Percentiles rank a stretch among this genome's conserved stretches.
These are phyloP conservation scores for Collybiopsis luxurians DNA, from an alignment of 768 basidiomycete species.

Conservation along the genomic window DNA sequence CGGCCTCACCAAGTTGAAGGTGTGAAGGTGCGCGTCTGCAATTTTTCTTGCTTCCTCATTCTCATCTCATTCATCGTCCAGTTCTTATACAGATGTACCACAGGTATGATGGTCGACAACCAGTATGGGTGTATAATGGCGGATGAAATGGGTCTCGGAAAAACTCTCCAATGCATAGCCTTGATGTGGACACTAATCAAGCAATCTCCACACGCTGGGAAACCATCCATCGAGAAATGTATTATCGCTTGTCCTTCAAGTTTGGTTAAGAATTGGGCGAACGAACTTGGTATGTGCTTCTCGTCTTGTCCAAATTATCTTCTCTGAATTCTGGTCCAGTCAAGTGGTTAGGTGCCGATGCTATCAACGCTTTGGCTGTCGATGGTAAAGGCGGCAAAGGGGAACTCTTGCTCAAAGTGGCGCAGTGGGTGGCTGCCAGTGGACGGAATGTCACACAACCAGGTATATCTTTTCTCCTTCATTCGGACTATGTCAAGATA, in stretches of 20 bases:
- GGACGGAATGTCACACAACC: conserved; percentile 92
- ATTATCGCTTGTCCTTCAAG: conserved; percentile 97
- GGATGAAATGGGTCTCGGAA: conserved; percentile 98
- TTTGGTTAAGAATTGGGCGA: conserved; percentile 98
- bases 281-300: conserved; percentile 72
- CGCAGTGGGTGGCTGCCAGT: conserved; percentile 84
- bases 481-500: neutral
- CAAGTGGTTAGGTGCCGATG: conserved; percentile 92
- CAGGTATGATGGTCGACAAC: conserved; percentile 88
- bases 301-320: neutral
- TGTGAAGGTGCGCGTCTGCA: conserved; percentile 69
- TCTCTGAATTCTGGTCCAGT: conserved; percentile 38
- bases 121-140: conserved; percentile 99
- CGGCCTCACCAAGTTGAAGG: conserved; percentile 98
- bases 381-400: conserved; percentile 92
- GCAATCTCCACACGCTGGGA: conserved; percentile 88
- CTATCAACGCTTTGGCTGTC: conserved; percentile 80
- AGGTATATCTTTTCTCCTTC: conserved; percentile 43
- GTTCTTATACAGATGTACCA: conserved; percentile 96
- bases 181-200: conserved; percentile 94
- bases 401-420: conserved; percentile 74
- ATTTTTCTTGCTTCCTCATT: conserved; percentile 3
- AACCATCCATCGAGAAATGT: conserved; percentile 90
- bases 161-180: conserved; percentile 95
- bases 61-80: conserved; percentile 28